Evolutionary conservation across 108 stramenopile genomes (phyloP).

Genomic region (Licmophora abbreviata): DNA sequence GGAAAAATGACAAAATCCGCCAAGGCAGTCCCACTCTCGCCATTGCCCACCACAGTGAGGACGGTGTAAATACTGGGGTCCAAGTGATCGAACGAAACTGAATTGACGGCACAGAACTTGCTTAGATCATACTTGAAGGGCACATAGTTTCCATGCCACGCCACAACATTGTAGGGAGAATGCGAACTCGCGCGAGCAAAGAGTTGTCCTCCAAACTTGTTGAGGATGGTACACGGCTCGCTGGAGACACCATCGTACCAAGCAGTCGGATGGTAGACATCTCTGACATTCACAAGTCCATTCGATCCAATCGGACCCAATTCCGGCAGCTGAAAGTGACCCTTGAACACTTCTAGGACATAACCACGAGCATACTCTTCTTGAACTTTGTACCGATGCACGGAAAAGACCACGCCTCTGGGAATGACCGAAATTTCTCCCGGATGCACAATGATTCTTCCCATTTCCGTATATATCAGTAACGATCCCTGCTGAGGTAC

Average conservation of each 20-base stretch:
- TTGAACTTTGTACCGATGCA: constrained; percentile 25
- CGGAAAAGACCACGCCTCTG: constrained; percentile 75
- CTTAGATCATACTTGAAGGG: constrained; percentile 88
- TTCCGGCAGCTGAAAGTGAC: constrained; percentile 87
- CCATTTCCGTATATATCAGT: constrained; percentile 76
- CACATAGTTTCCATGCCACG: constrained; percentile 91
- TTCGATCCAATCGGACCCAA: constrained; percentile 92
- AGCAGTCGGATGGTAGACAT: constrained; percentile 81
- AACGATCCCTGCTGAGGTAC: constrained; percentile 77
- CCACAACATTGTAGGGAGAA: constrained; percentile 91
- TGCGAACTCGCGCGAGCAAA: constrained; percentile 44
- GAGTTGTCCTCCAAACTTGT: constrained; percentile 68
- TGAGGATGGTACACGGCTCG: constrained; percentile 27
- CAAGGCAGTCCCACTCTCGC: constrained; percentile 74
- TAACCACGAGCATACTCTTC: constrained; percentile 68
- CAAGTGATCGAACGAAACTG: constrained; percentile 87
- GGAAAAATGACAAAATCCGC: constrained; percentile 94
- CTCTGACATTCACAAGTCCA: constrained; percentile 91
- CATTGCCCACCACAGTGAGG: constrained; percentile 62
- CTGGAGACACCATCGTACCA: constrained; percentile 1
- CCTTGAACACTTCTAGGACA: constrained; percentile 79
- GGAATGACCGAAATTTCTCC: constrained; percentile 83
- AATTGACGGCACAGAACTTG: constrained; percentile 81
- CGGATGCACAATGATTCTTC: constrained; percentile 54
- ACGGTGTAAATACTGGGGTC: constrained; percentile 95